phyloP scores from a whole-genome alignment of 2,329 filamentous ascomycete species.

The Cercospora zeina region DNA sequence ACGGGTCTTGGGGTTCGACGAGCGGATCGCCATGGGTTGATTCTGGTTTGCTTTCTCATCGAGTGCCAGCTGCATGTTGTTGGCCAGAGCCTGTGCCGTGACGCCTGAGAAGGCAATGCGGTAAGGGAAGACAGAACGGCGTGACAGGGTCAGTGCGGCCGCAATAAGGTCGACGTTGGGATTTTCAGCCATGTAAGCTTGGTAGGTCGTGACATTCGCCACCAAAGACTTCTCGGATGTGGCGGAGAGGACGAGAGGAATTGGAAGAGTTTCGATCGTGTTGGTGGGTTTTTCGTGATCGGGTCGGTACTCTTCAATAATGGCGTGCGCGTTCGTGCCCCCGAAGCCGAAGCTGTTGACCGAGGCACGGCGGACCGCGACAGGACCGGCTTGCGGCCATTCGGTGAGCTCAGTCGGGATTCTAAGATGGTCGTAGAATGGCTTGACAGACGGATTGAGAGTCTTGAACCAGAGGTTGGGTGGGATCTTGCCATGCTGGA shows the following conservation, averaged over 20 bases:
- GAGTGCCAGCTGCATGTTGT: background rate
- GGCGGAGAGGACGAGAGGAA: background rate
- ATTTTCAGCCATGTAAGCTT: background rate
- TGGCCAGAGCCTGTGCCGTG: background rate
- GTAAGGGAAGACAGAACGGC: background rate
- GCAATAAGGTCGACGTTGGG: background rate
- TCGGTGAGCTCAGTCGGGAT: slow-evolving; percentile 16
- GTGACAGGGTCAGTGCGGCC: background rate
- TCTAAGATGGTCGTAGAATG: slow-evolving; percentile 21
- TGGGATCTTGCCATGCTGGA: slow-evolving; percentile 5
- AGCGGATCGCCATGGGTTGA: background rate
- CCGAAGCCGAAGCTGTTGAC: slow-evolving; percentile 32
- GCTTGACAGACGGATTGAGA: slow-evolving; percentile 34
- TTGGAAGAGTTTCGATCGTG: background rate
- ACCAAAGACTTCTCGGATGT: background rate
- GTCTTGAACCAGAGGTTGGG: slow-evolving; percentile 30
- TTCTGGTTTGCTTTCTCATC: background rate
- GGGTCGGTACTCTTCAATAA: background rate
- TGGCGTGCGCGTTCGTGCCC: background rate
- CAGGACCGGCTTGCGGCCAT: slow-evolving; percentile 5
- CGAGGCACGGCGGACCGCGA: slow-evolving; percentile 20
- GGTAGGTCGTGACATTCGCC: background rate
- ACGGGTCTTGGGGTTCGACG: background rate
- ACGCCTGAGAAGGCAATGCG: background rate
- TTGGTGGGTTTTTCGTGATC: background rate